A percentile compares a stretch with the other conserved stretches of the same genome.
phyloP scores from a whole-genome alignment of 2,329 filamentous ascomycete genomes.

The Graphilbum fragrans region DNA sequence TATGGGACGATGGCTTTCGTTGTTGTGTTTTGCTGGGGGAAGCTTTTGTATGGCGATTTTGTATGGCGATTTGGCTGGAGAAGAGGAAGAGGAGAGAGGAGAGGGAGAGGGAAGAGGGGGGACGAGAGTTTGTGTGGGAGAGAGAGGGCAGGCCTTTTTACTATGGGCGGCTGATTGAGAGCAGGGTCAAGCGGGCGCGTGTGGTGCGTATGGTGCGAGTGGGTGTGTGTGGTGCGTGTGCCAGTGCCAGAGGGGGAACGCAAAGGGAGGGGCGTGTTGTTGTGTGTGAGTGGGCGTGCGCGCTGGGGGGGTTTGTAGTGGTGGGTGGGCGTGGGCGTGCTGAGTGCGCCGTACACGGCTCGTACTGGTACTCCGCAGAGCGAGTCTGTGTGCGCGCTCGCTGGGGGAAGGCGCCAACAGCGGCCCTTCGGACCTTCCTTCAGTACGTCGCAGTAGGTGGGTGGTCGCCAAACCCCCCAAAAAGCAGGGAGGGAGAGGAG shows the following conservation, averaged over 20 bases:
- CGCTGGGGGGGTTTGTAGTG: not conserved
- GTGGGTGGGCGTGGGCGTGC: not conserved
- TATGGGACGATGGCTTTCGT: conserved; percentile 27
- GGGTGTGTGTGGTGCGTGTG: conserved; percentile 6
- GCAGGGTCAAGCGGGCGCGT: conserved; percentile 8
- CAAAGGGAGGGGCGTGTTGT: conserved; percentile 1
- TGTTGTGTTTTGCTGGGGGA: conserved; percentile 35
- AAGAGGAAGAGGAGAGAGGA: conserved; percentile 39
- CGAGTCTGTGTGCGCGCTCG: too few relatives aligned
- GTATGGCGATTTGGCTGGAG: conserved; percentile 6
- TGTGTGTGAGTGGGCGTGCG: conserved; percentile 1
- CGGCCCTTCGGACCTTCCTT: too few relatives aligned
- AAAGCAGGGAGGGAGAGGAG: conserved; percentile 4
- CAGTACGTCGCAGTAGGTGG: conserved; percentile 13
- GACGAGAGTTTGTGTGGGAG: conserved; percentile 48
- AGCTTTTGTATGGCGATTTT: conserved; percentile 43
- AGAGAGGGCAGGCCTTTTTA: conserved; percentile 48
- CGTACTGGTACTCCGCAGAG: too few relatives aligned
- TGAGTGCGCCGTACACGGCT: too few relatives aligned
- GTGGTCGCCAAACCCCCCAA: conserved; percentile 12
- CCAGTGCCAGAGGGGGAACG: not conserved
- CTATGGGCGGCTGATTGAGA: conserved; percentile 50
- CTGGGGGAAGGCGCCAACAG: conserved; percentile 1
- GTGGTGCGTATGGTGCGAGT: too few relatives aligned
- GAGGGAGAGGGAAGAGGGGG: conserved; percentile 40